Evolutionary conservation across 305 asterid genomes (phyloP).

Genomic region (Ilex paraguariensis): DNA sequence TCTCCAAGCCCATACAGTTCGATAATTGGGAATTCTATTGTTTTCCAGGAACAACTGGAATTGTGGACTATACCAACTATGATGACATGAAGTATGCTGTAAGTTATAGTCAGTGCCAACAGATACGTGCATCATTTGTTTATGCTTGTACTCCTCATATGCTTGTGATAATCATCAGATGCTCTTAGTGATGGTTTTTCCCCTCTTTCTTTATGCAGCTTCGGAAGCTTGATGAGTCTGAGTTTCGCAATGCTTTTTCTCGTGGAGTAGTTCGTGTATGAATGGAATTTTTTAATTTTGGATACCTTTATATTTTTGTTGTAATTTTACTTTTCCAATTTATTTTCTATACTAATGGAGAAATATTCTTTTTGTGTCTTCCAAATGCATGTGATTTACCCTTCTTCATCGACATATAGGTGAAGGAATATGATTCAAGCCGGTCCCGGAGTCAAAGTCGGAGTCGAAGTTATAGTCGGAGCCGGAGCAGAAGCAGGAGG

Average conservation of each 20-base stretch:
- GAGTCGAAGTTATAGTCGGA: slow-evolving; percentile 35
- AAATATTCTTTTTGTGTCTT: not conserved
- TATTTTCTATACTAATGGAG: not conserved
- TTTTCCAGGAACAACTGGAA: slow-evolving; percentile 77
- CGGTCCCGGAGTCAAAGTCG: slow-evolving; percentile 69
- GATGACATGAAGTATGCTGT: slow-evolving; percentile 98
- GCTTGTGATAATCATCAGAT: not conserved
- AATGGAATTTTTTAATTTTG: not conserved
- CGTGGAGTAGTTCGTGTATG: slow-evolving; percentile 79
- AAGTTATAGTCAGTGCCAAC: slow-evolving; percentile 18
- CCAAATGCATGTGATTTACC: too few relatives aligned
- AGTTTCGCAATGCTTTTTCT: slow-evolving; percentile 89
- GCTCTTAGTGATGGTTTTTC: slow-evolving; percentile 9
- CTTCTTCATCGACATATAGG: slow-evolving; percentile 29
- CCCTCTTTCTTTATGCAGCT: slow-evolving; percentile 37
- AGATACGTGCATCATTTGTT: not conserved
- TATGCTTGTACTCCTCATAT: too few relatives aligned
- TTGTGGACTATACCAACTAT: slow-evolving; percentile 78
- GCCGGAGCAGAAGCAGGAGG: slow-evolving; percentile 95
- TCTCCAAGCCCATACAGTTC: too few relatives aligned
- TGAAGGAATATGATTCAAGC: slow-evolving; percentile 82
- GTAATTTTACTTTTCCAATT: not conserved
- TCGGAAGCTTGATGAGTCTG: slow-evolving; percentile 93
- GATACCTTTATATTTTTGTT: not conserved
- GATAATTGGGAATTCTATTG: not conserved